Percentiles rank a stretch among this genome's conserved stretches.
phyloP scores from a whole-genome alignment of 352 stramenopile genomes.

The Peronosclerospora sorghi region DNA sequence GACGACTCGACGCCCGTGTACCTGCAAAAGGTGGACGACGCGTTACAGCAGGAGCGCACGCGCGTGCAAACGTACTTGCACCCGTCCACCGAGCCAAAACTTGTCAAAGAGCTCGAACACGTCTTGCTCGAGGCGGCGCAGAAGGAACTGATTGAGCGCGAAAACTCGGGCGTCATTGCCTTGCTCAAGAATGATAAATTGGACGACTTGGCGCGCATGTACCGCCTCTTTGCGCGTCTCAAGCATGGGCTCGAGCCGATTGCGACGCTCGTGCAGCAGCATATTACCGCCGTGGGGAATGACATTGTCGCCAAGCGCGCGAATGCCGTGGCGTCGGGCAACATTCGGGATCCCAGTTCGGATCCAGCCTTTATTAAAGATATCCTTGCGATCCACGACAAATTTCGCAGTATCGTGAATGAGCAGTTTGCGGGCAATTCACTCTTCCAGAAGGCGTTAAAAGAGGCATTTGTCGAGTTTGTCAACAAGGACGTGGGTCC shows the following conservation, averaged over 20 bases:
- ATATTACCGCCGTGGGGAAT: slow-evolving; percentile 88
- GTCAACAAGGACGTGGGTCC: slow-evolving; percentile 98
- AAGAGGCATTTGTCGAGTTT: slow-evolving; percentile 99
- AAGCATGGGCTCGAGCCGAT: slow-evolving; percentile 95
- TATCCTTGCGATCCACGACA: slow-evolving; percentile 96
- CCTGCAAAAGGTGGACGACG: slow-evolving; percentile 90
- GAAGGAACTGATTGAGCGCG: slow-evolving; percentile 95
- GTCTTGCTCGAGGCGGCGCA: slow-evolving; percentile 92
- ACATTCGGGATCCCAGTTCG: slow-evolving; percentile 84
- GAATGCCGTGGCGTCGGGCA: slow-evolving; percentile 85
- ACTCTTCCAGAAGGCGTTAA: slow-evolving; percentile 98
- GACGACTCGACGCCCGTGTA: slow-evolving; percentile 97
- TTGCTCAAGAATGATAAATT: slow-evolving; percentile 96
- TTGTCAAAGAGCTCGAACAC: slow-evolving; percentile 89
- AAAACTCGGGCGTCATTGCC: slow-evolving; percentile 93
- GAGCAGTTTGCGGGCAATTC: slow-evolving; percentile 95
- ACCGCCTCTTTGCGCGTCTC: slow-evolving; percentile 93
- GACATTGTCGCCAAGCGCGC: slow-evolving; percentile 82
- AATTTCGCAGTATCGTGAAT: slow-evolving; percentile 95
- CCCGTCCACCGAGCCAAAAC: slow-evolving; percentile 90
- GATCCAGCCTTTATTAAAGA: slow-evolving; percentile 97
- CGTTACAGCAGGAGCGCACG: slow-evolving; percentile 62
- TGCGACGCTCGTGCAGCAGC: slow-evolving; percentile 91
- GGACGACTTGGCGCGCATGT: slow-evolving; percentile 97
- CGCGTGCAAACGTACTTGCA: slow-evolving; percentile 96